These are phyloP conservation scores for Pseudocercospora pini-densiflorae DNA, from an alignment of 2,329 filamentous ascomycete genomes.

Conservation along the genomic window DNA sequence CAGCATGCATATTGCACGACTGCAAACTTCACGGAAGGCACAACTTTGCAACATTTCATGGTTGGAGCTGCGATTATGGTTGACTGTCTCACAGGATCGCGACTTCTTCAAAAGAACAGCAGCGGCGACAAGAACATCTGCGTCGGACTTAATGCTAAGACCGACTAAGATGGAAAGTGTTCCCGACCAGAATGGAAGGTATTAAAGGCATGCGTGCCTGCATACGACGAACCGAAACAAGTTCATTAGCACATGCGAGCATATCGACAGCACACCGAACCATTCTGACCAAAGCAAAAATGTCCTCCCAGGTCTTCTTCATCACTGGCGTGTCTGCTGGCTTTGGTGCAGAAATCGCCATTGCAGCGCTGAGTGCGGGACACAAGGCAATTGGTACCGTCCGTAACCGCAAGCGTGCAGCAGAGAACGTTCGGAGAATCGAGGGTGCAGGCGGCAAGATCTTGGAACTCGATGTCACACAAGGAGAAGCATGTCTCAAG, in stretches of 20 bases:
- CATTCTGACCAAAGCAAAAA: background rate
- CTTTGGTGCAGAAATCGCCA: slow-evolving; percentile 26
- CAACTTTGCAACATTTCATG: background rate
- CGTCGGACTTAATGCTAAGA: background rate
- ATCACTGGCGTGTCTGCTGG: slow-evolving; percentile 29
- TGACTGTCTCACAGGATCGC: background rate
- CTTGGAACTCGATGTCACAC: slow-evolving; percentile 8
- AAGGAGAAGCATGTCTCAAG: slow-evolving; percentile 2
- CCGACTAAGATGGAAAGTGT: background rate
- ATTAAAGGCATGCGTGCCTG: background rate
- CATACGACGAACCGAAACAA: background rate
- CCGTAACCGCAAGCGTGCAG: slow-evolving; percentile 19
- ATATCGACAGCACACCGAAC: background rate
- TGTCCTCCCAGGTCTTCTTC: slow-evolving; percentile 16
- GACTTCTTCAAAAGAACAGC: background rate
- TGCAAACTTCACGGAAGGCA: background rate
- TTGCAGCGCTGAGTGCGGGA: slow-evolving; percentile 22
- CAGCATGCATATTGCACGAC: background rate
- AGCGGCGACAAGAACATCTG: background rate
- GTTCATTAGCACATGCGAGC: background rate
- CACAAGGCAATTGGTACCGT: slow-evolving; percentile 27
- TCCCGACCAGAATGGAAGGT: background rate
- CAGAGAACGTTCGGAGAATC: slow-evolving; percentile 12
- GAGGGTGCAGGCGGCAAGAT: slow-evolving; percentile 19
- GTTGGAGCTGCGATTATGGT: background rate